These are phyloP conservation scores for Xylaria scruposa DNA, from an alignment of 495 filamentous ascomycete species.

Conservation along the genomic window DNA sequence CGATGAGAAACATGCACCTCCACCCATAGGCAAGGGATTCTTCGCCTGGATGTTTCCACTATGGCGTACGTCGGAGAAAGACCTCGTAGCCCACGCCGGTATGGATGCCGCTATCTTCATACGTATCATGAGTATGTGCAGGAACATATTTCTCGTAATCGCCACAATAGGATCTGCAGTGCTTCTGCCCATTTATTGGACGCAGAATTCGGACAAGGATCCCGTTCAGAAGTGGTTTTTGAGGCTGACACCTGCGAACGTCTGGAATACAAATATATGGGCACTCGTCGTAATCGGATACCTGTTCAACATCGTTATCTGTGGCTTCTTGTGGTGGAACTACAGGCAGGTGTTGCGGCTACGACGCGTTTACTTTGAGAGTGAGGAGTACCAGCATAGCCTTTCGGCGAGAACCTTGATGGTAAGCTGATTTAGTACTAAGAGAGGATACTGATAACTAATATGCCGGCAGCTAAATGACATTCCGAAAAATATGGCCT, in stretches of 20 bases:
- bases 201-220: constrained; percentile 55
- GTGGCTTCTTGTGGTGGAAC: constrained; percentile 87
- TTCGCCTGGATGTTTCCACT: constrained; percentile 87
- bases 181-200: constrained; percentile 83
- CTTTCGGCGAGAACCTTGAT: constrained; percentile 90
- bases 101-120: constrained; percentile 92
- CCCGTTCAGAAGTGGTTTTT: constrained; percentile 51
- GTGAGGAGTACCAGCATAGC: constrained; percentile 86
- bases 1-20: constrained; percentile 91
- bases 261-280: constrained; percentile 70
- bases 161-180: constrained; percentile 76
- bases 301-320: constrained; percentile 75
- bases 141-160: constrained; percentile 82
- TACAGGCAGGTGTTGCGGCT: constrained; percentile 75
- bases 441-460: constrained; percentile 26
- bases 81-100: constrained; percentile 78
- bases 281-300: constrained; percentile 82
- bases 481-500: constrained; percentile 73
- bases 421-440: constrained; percentile 51
- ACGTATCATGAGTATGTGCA: constrained; percentile 87
- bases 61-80: constrained; percentile 73
- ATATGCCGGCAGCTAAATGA: constrained; percentile 70
- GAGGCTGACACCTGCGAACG: constrained; percentile 61
- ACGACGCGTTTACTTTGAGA: constrained; percentile 81
- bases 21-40: constrained; percentile 82